phyloP scores from a whole-genome alignment of 2,329 filamentous ascomycete genomes.

The Phaeoacremonium minimum region DNA sequence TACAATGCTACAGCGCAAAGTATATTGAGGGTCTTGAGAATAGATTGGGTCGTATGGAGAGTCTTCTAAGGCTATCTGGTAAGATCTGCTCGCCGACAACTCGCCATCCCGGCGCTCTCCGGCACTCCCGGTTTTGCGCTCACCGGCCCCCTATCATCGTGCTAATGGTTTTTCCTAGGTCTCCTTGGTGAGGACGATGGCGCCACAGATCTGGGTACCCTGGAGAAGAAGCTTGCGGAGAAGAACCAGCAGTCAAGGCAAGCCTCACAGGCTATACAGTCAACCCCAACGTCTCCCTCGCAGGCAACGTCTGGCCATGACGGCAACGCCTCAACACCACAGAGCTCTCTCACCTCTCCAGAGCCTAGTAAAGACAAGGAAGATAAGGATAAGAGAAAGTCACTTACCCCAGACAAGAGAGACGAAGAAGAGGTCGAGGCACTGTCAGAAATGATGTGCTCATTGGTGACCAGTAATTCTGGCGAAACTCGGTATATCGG shows the following conservation, averaged over 20 bases:
- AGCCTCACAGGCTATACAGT: conserved; percentile 39
- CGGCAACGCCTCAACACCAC: conserved; percentile 40
- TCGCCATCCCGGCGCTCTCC: neutral
- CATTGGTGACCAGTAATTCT: conserved; percentile 87
- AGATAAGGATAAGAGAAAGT: conserved; percentile 29
- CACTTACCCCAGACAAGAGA: conserved; percentile 30
- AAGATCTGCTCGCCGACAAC: conserved; percentile 17
- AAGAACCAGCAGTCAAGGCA: conserved; percentile 49
- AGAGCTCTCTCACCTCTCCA: conserved; percentile 52
- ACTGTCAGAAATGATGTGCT: conserved; percentile 98
- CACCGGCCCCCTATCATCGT: neutral
- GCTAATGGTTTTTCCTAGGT: conserved; percentile 33
- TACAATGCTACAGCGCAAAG: conserved; percentile 65
- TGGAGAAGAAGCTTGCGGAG: conserved; percentile 72
- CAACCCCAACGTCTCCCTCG: conserved; percentile 48
- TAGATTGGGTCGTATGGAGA: conserved; percentile 92
- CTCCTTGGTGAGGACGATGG: conserved; percentile 83
- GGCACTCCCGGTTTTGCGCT: neutral
- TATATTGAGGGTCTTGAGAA: conserved; percentile 98
- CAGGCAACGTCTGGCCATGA: conserved; percentile 39
- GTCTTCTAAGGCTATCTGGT: conserved; percentile 78
- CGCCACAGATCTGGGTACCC: conserved; percentile 78
- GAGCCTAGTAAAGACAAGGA: conserved; percentile 33
- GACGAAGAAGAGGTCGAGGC: conserved; percentile 74
- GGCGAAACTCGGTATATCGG: conserved; percentile 96